These are phyloP conservation scores for Aureobasidium sp. DNA, from an alignment of 2,329 filamentous ascomycete species.

Conservation along the genomic window DNA sequence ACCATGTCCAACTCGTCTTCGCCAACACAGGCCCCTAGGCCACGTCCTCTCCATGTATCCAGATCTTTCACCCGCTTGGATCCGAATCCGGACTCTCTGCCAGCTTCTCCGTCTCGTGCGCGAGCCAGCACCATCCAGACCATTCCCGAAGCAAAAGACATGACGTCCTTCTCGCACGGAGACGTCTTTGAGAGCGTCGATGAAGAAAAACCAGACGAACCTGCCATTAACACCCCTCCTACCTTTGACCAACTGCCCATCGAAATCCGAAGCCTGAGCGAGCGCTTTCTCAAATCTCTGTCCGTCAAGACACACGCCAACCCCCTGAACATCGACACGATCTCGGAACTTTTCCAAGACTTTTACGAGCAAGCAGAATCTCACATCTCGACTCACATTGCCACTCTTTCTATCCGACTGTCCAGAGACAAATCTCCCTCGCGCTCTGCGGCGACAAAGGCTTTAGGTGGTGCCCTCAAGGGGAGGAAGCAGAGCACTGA, in stretches of 20 bases:
- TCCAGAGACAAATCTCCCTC: slow-evolving; percentile 59
- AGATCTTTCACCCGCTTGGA: slow-evolving; percentile 46
- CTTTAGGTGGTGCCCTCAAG: slow-evolving; percentile 49
- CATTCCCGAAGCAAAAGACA: slow-evolving; percentile 37
- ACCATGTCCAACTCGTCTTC: slow-evolving; percentile 10
- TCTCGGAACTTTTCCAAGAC: slow-evolving; percentile 86
- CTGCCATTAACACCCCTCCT: slow-evolving; percentile 44
- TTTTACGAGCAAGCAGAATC: slow-evolving; percentile 78
- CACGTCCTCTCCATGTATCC: slow-evolving; percentile 11
- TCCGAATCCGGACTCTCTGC: slow-evolving; percentile 25
- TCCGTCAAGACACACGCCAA: slow-evolving; percentile 78
- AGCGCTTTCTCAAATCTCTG: slow-evolving; percentile 87
- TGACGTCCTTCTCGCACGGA: slow-evolving; percentile 20
- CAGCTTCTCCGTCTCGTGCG: slow-evolving; percentile 29
- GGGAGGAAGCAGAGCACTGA: slow-evolving; percentile 32
- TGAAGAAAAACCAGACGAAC: slow-evolving; percentile 24
- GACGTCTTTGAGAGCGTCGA: slow-evolving; percentile 33
- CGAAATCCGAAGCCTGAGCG: slow-evolving; percentile 82
- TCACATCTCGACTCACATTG: slow-evolving; percentile 82
- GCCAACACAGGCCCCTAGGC: neutral
- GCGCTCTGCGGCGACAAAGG: slow-evolving; percentile 50
- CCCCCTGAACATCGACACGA: slow-evolving; percentile 73
- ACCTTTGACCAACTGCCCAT: slow-evolving; percentile 87
- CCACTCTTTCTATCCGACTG: slow-evolving; percentile 66
- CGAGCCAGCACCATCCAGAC: slow-evolving; percentile 43